Evolutionary conservation across 768 basidiomycete species (phyloP), one percentile per base, ranked within the genome.

Genomic region (Leccinum longicurvipes): DNA sequence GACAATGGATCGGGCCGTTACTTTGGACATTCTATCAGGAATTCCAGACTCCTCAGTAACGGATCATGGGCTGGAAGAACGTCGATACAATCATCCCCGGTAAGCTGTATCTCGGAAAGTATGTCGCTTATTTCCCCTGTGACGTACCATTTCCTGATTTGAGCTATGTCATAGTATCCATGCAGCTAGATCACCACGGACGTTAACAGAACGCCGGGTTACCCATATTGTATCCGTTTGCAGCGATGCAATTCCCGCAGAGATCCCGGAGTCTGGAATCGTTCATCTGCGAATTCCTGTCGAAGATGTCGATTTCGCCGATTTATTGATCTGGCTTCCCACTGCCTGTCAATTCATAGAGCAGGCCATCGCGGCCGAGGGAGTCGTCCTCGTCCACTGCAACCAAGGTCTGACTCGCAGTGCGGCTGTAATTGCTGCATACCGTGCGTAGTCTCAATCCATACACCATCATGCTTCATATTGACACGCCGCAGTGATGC

Each of bases 201-300:
- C 84, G 53, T 76, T 90, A 70, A 78, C 82, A 49, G 87, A 90
- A 69, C 83, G 84, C 61, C 82, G 82, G 57, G 86, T 92, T 58
- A 89, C 87, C 6, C 90, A 92, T 71, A 83, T 91, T 50, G 69
- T 92, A 17, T 91, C 89, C 46, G 88, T 90, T 52, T 91, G 90
- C 64, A 69, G 74, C 32, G 90, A 92, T 53, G 76, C 77, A 6
- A 87, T 89, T 49, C 86, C 87, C 44, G 82, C 85, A 47, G 87
- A 89, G 60, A 68, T 82, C 25, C 84, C 86, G 23, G 81, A 83
- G 64, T 88, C 86, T 57, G 87, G 86, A 21, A 78, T 87, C 50
- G 71, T 70, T 47, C 90, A 91, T 69, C 74, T 86, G 73, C 85
- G 86, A 55, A 85, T 92, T 63, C 76, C 80, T 54, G 80, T 87